Conservation (phyloP, 768 basidiomycete species). For the Boletus rubroflammeus region DNA sequence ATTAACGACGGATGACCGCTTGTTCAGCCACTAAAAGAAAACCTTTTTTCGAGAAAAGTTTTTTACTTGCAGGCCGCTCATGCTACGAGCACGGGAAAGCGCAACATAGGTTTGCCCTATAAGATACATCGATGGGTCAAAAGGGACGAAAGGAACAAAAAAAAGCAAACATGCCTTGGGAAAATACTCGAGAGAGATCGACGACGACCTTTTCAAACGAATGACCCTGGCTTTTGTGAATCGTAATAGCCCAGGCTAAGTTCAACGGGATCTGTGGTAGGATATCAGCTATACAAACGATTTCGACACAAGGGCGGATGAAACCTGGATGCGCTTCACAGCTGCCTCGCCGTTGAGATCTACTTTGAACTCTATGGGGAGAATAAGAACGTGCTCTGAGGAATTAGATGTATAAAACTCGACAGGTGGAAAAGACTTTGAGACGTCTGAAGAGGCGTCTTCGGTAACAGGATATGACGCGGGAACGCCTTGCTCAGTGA, state of each 20-base stretch:
- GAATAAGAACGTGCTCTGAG: neutral
- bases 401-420: neutral
- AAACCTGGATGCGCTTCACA: neutral
- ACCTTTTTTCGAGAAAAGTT: neutral
- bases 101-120: neutral
- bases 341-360: neutral
- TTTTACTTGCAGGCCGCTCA: neutral
- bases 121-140: neutral
- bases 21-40: rapidly evolving
- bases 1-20: neutral
- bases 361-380: neutral
- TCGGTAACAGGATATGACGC: neutral
- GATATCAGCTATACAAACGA: no score
- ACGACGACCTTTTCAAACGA: neutral
- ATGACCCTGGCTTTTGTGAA: neutral
- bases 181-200: neutral
- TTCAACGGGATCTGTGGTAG: neutral
- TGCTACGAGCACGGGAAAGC: neutral
- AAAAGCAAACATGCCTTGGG: neutral
- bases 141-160: neutral
- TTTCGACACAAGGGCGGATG: no score
- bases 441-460: no score
- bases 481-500: neutral
- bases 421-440: neutral
- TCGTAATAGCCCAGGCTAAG: neutral